Conservation (phyloP, 805 yeast genomes). For the Clavispora phyllophila region DNA sequence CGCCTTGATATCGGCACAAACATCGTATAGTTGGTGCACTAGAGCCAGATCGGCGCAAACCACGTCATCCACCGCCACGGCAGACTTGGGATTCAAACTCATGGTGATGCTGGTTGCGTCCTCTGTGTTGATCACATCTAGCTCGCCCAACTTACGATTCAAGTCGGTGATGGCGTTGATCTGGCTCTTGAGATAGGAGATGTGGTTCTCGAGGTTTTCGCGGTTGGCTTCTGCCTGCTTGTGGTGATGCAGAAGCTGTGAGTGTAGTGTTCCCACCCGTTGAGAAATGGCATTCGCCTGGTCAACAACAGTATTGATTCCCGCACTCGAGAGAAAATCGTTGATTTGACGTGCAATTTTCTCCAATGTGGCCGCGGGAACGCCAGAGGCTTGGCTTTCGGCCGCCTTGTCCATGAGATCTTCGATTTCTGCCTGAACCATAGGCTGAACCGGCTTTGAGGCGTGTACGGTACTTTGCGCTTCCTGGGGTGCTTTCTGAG, state of each 20-base stretch:
- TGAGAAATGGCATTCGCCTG: conserved; percentile 5
- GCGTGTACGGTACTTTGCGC: no score
- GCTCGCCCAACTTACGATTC: conserved; percentile 20
- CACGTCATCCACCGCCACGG: conserved; percentile 28
- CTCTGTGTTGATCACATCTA: conserved; percentile 22
- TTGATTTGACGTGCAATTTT: conserved; percentile 14
- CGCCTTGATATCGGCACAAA: conserved; percentile 64
- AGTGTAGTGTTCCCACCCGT: conserved; percentile 25
- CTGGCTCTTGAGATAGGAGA: conserved; percentile 24
- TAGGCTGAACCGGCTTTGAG: neutral
- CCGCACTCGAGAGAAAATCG: conserved; percentile 4
- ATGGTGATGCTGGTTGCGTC: conserved; percentile 16
- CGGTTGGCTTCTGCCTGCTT: conserved; percentile 34
- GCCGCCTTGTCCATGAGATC: conserved; percentile 15
- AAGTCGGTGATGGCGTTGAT: conserved; percentile 17
- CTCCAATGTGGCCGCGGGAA: conserved; percentile 2
- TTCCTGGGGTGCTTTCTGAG: no score
- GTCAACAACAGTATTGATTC: conserved; percentile 12
- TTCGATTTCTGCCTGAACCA: conserved; percentile 4
- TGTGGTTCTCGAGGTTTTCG: conserved; percentile 26
- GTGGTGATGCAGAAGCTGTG: conserved; percentile 31
- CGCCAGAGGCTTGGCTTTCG: conserved; percentile 2
- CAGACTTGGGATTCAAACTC: conserved; percentile 2
- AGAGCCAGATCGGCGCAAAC: conserved; percentile 36
- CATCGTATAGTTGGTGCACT: conserved; percentile 54